These are phyloP conservation scores for Suillus cothurnatus DNA, from an alignment of 768 basidiomycete species.

Conservation along the genomic window DNA sequence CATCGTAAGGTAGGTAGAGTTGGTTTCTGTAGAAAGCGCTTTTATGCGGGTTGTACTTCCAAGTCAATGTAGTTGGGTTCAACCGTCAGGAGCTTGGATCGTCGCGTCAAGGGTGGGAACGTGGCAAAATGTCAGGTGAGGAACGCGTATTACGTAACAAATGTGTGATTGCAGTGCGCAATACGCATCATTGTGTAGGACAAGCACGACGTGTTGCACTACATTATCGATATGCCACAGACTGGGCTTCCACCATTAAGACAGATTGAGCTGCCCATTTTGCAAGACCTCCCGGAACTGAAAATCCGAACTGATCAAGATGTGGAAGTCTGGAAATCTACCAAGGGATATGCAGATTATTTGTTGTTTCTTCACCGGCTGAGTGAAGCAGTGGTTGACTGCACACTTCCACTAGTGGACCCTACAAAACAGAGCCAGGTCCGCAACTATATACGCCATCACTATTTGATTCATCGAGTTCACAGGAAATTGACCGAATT, in stretches of 20 bases:
- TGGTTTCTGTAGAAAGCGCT: neutral
- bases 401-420: slow-evolving; percentile 47
- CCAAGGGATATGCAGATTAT: slow-evolving; percentile 74
- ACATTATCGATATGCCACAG: slow-evolving; percentile 16
- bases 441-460: neutral
- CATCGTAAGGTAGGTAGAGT: slow-evolving; percentile 40
- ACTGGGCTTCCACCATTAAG: slow-evolving; percentile 31
- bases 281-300: slow-evolving; percentile 39
- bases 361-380: slow-evolving; percentile 73
- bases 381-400: slow-evolving; percentile 76
- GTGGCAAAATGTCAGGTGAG: slow-evolving; percentile 8
- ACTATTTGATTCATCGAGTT: neutral
- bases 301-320: slow-evolving; percentile 76
- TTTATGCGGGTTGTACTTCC: neutral
- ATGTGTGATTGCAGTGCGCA: neutral
- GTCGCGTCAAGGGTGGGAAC: slow-evolving; percentile 6
- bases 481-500: slow-evolving; percentile 49
- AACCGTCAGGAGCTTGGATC: slow-evolving; percentile 13
- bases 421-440: slow-evolving; percentile 27
- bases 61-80: neutral
- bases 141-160: slow-evolving; percentile 29
- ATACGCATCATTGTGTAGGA: no score
- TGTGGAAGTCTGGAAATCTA: slow-evolving; percentile 69
- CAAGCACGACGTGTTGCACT: neutral
- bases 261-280: slow-evolving; percentile 28